phyloP scores from a whole-genome alignment of 1,139 yeast genomes.

The Hanseniaspora sp. region DNA sequence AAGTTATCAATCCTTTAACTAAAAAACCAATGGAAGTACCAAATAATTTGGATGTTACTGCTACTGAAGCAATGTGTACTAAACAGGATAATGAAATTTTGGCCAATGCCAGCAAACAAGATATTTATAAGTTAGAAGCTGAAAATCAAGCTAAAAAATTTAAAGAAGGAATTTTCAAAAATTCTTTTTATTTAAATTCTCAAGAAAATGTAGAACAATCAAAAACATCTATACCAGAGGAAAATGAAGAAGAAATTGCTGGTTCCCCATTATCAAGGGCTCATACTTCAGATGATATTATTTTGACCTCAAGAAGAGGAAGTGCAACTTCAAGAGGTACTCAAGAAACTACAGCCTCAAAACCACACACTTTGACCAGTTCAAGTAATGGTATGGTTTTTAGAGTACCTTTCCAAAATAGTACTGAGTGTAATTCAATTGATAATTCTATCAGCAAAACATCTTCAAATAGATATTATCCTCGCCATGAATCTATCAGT shows the following conservation, averaged over 20 bases:
- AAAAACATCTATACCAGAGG: slow-evolving; percentile 16
- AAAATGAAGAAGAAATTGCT: slow-evolving; percentile 11
- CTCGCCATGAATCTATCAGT: slow-evolving; percentile 41
- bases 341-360: slow-evolving; percentile 2
- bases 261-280: slow-evolving; percentile 21
- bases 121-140: not conserved
- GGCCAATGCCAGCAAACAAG: not conserved
- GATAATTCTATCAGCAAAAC: slow-evolving; percentile 3
- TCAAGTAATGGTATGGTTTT: slow-evolving; percentile 34
- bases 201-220: not conserved
- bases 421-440: slow-evolving; percentile 5
- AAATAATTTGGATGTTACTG: no score
- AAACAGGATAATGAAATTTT: not conserved
- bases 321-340: not conserved
- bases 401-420: slow-evolving; percentile 56
- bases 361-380: slow-evolving; percentile 22
- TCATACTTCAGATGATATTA: slow-evolving; percentile 15
- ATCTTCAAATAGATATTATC: slow-evolving; percentile 32
- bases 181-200: slow-evolving; percentile 1
- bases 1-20: not conserved
- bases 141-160: not conserved
- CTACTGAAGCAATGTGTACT: no score
- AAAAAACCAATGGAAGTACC: not conserved
- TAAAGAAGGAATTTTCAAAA: not conserved
- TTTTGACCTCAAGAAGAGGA: slow-evolving; percentile 6